Evolutionary conservation across 306 rosid genomes (phyloP), one percentile per base, ranked within the genome.

Genomic region (Echinosophora koreensis): DNA sequence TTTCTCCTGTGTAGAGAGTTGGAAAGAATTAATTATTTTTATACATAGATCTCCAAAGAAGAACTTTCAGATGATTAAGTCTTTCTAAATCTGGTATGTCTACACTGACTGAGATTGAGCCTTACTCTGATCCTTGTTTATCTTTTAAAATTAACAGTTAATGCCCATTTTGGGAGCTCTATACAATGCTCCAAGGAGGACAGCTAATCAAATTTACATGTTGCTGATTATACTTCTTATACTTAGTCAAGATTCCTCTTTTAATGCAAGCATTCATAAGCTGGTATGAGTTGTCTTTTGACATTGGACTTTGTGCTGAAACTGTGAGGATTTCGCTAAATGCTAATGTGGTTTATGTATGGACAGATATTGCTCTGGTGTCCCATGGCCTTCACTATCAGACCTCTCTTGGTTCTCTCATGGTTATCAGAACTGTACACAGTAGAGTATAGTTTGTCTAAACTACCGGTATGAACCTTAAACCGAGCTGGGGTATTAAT

Each of bases 361-460:
- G 83, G 41, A 64, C 97, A 96, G 99, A 85, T 92, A 38, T 87
- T 96, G 85, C 84, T n/a, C 91, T 11, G 89, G 80, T 73, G 97
- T 96, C 76, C 90, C 99, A 66, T 96, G 99, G 98, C 69, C 92
- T 92, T 70, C 99, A 83, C 94, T n/a, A 92, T 84, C 99, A 91
- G 76, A 91, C 92, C 51, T 92, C 98, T 76, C 99, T 92, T 66
- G 99, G 98, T 82, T 96, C 99, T 66, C 89, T 96, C 88, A 82
- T 91, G 94, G 97, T 96, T 79, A 93, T 96, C 88, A 88, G 99
- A 89, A 92, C 99, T 11, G 97, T 96, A 80, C 99, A 92, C n/a
- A n/a, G n/a, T n/a, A n/a, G n/a, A n/a, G 82, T 96, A 87, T 77
- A 96, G 92, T 88, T 84, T 96, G 61, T 96, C 99, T 30, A 96